Evolutionary conservation across 257 asterid species (phyloP).

Genomic region (Nicotiana obtusifolia): DNA sequence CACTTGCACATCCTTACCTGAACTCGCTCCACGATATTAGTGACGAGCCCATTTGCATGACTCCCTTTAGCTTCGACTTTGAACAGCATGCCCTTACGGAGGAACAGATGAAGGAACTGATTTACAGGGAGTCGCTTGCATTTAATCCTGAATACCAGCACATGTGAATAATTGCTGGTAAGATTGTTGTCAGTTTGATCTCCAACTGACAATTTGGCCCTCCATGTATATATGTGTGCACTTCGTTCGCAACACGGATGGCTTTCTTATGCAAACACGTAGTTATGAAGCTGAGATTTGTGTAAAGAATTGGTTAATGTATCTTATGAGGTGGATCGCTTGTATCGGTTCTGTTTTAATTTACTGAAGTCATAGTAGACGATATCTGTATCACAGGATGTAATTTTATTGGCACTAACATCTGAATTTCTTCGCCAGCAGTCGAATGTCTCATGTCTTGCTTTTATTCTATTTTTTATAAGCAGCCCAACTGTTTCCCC

Average conservation of each 20-base stretch:
- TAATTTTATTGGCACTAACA: neutral
- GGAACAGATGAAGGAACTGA: conserved; percentile 98
- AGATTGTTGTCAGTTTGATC: conserved; percentile 10
- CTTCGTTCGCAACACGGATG: conserved; percentile 11
- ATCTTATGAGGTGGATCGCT: conserved; percentile 11
- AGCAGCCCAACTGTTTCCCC: no score
- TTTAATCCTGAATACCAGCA: conserved; percentile 84
- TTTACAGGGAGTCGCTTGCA: conserved; percentile 82
- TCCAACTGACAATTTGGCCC: conserved; percentile 2
- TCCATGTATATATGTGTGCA: conserved; percentile 18
- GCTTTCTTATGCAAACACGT: conserved; percentile 11
- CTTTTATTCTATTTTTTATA: neutral
- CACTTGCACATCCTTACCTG: conserved; percentile 87
- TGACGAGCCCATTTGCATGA: conserved; percentile 78
- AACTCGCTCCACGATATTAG: conserved; percentile 93
- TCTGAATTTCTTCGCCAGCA: neutral
- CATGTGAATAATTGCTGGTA: conserved; percentile 32
- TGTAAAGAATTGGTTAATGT: conserved; percentile 15
- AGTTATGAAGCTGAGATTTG: neutral
- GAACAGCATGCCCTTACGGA: conserved; percentile 91
- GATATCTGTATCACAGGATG: neutral
- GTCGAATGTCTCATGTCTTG: neutral
- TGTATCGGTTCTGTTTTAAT: conserved; percentile 1
- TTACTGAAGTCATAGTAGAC: conserved; percentile 3
- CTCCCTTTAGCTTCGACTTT: conserved; percentile 87